A percentile compares a stretch with the other conserved stretches of the same genome.
Conservation (phyloP, 2,329 filamentous ascomycete species). For the Bipolaris cookei region DNA sequence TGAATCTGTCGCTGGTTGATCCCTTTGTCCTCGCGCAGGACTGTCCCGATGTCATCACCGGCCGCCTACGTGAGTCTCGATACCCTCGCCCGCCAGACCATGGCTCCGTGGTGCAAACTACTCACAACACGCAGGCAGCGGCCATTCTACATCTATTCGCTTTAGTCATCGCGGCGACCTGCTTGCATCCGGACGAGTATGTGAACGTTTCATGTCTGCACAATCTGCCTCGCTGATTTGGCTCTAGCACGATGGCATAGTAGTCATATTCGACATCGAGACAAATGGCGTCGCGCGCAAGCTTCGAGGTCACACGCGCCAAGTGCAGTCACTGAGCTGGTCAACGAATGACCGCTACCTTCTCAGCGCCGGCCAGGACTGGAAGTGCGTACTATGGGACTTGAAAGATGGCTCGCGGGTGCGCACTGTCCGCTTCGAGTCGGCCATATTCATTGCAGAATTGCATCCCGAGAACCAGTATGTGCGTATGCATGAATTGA, state of each 20-base stretch:
- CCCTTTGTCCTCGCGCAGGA: constrained; percentile 77
- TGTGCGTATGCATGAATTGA: constrained; percentile 33
- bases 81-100: constrained; percentile 62
- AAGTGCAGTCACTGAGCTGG: constrained; percentile 95
- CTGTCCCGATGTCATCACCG: constrained; percentile 88
- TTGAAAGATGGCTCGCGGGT: constrained; percentile 73
- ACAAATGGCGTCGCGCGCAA: constrained; percentile 97
- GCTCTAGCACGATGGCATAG: constrained; percentile 76
- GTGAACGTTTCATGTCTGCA: constrained; percentile 24
- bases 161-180: constrained; percentile 96
- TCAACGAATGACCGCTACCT: constrained; percentile 89
- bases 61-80: constrained; percentile 74
- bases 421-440: constrained; percentile 87
- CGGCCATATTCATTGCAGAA: constrained; percentile 94
- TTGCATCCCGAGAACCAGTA: constrained; percentile 90
- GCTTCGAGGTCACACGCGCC: constrained; percentile 87
- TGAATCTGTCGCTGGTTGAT: constrained; percentile 76
- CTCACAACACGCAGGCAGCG: constrained; percentile 56
- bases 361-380: constrained; percentile 91
- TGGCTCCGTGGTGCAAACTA: constrained; percentile 33
- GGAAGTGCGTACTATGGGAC: constrained; percentile 97
- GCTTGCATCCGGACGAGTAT: constrained; percentile 86
- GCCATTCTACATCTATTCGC: constrained; percentile 71
- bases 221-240: constrained; percentile 25
- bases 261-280: constrained; percentile 96